Base-by-base conservation (phyloP, 352 stramenopile genomes). In the Phytophthora pisi region DNA sequence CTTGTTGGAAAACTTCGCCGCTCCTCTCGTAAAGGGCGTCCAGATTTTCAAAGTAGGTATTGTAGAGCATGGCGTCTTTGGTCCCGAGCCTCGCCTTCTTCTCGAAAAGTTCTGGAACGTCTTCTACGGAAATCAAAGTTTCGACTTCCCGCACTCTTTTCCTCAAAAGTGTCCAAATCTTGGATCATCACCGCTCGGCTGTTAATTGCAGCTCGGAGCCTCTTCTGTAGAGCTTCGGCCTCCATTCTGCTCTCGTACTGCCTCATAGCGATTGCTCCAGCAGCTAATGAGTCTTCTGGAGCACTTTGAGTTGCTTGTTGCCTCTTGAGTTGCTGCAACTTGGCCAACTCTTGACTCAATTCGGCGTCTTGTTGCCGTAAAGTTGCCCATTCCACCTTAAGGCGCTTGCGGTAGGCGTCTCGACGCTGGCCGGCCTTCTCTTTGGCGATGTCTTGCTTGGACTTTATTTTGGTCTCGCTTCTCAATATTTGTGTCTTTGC, bases 341-440 rank as follows among this genome's bases (percentile, higher is more conserved):
- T 69, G 8, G 26, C 24, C 30, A 70, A 46, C 20, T 18, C 7
- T 20, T 57, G 11, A 28, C 55, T 73, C 38, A 81, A 56, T 24
- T 66, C 61, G 1, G 1, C 51, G 42, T 72, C 56, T 28, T 70
- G 40, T 23, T 54, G 13, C 0, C 70, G 57, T 50, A 80, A 58
- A 40, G 59, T 69, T 38, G 57, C 57, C 65, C 71, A 56, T 58
- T 81, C 73, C 6, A 11, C 45, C 47, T 80, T 78, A 9, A 73
- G 67, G 1, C 67, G 64, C 16, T 59, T 55, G n/a, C 73, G 73
- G 26, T 78, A 77, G 18, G 63, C 59, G 23, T 81, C 68, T 52
- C 61, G 58, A 24, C 68, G 57, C 7, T 65, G 51, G 10, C 63
- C 68, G 0, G 68, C 68, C 47, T 69, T 67, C 36, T 60, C 26